These are phyloP conservation scores for Aspergillus kassunensis DNA, from an alignment of 495 filamentous ascomycete species.

Conservation along the genomic window DNA sequence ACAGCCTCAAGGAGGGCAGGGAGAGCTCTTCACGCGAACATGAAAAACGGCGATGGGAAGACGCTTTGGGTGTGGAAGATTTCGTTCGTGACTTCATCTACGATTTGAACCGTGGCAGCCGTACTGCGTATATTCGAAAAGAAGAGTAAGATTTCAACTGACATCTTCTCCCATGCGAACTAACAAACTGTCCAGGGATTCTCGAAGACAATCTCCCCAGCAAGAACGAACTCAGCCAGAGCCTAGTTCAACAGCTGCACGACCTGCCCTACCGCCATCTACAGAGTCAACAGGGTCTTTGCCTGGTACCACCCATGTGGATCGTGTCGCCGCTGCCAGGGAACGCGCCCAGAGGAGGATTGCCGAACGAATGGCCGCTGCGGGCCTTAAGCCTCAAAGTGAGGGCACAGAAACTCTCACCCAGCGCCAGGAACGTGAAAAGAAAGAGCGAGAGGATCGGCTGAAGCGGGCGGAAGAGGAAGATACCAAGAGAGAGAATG, in stretches of 20 bases:
- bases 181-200: conserved; percentile 16
- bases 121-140: conserved; percentile 66
- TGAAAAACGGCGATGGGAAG: conserved; percentile 92
- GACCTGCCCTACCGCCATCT: conserved; percentile 40
- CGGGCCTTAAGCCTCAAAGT: conserved; percentile 76
- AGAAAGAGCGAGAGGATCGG: conserved; percentile 79
- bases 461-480: conserved; percentile 89
- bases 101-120: conserved; percentile 80
- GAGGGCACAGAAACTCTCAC: conserved; percentile 69
- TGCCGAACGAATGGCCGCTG: conserved; percentile 93
- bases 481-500: conserved; percentile 83
- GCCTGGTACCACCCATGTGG: conserved; percentile 80
- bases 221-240: conserved; percentile 25
- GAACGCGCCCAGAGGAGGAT: conserved; percentile 96
- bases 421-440: conserved; percentile 85
- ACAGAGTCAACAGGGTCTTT: conserved; percentile 38
- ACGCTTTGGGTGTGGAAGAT: conserved; percentile 93
- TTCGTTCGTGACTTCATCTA: conserved; percentile 97
- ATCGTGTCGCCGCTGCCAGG: conserved; percentile 91
- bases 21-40: conserved; percentile 71
- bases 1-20: conserved; percentile 78
- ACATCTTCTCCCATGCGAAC: background rate
- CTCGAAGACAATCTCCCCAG: conserved; percentile 22
- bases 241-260: conserved; percentile 28
- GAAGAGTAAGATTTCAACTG: conserved; percentile 55